These are phyloP conservation scores for Acorus gramineus DNA, from an alignment of 106 monocot genomes.

Conservation along the genomic window DNA sequence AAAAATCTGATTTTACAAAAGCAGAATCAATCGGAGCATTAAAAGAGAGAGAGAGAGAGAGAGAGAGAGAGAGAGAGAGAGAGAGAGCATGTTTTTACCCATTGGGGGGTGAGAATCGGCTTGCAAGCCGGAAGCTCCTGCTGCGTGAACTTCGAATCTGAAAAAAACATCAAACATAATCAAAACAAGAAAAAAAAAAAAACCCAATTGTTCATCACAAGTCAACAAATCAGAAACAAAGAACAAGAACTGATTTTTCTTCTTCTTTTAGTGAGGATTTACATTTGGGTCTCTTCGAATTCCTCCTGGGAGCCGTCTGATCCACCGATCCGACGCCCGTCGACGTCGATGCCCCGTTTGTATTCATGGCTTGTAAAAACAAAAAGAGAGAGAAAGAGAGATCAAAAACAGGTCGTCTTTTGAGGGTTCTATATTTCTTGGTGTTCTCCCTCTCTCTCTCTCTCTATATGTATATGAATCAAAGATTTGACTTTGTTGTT, in stretches of 20 bases:
- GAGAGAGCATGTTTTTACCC: slow-evolving; percentile 27
- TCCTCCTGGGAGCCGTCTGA: slow-evolving; percentile 15
- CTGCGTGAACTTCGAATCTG: slow-evolving; percentile 89
- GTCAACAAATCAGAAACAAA: not conserved
- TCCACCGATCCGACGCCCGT: slow-evolving; percentile 27
- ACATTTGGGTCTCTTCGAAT: slow-evolving; percentile 42
- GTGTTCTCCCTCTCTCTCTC: too few species aligned
- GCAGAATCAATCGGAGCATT: too few species aligned
- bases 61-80: too few species aligned
- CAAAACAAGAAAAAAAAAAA: not conserved
- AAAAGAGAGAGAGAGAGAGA: too few species aligned
- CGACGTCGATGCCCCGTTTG: too few species aligned
- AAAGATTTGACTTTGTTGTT: too few species aligned
- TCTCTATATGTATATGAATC: too few species aligned
- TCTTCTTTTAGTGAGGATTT: not conserved
- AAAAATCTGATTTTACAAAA: too few species aligned
- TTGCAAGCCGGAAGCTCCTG: slow-evolving; percentile 93
- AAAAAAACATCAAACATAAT: not conserved
- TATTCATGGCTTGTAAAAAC: too few species aligned
- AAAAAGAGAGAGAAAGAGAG: too few species aligned
- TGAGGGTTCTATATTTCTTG: too few species aligned
- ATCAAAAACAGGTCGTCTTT: too few species aligned
- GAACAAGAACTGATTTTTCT: not conserved
- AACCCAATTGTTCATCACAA: not conserved
- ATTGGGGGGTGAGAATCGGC: slow-evolving; percentile 73